These are phyloP conservation scores for Blastocystis sp. DNA, from an alignment of 352 stramenopile species.

Conservation along the genomic window DNA sequence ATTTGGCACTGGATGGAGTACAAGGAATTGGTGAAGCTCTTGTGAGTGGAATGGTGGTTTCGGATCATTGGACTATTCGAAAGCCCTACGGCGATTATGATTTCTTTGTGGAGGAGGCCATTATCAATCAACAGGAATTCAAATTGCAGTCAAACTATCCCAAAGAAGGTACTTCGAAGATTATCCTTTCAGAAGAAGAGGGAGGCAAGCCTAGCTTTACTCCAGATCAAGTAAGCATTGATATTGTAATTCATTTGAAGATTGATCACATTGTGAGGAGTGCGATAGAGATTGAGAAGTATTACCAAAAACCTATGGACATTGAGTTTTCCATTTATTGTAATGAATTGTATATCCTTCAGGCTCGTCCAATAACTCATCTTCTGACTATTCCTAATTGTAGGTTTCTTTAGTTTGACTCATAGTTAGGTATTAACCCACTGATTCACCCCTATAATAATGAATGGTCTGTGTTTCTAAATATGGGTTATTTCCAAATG, in stretches of 20 bases:
- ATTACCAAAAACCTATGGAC: conserved; percentile 60
- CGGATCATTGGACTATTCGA: conserved; percentile 57
- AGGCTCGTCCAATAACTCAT: conserved; percentile 49
- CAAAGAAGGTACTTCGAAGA: not conserved
- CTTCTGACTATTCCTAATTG: conserved; percentile 24
- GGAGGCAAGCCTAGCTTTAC: not conserved
- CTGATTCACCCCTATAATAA: conserved; percentile 50
- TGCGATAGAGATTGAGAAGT: conserved; percentile 51
- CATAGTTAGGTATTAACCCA: conserved; percentile 15
- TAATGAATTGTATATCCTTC: conserved; percentile 19
- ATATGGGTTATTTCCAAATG: conserved; percentile 13
- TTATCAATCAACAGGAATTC: not conserved
- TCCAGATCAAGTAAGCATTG: not conserved
- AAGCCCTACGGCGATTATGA: conserved; percentile 4
- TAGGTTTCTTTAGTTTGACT: not conserved
- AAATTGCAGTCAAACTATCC: conserved; percentile 52
- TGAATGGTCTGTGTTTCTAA: not conserved
- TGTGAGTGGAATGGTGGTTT: conserved; percentile 39
- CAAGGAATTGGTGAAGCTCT: conserved; percentile 40
- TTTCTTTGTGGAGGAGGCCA: not conserved
- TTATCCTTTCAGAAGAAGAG: not conserved
- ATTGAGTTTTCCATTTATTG: conserved; percentile 51
- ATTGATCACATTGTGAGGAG: not conserved
- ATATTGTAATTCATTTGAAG: not conserved
- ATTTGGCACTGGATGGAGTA: conserved; percentile 55